Evolutionary conservation across 306 rosid genomes (phyloP).

Genomic region (Quercus agrifolia): DNA sequence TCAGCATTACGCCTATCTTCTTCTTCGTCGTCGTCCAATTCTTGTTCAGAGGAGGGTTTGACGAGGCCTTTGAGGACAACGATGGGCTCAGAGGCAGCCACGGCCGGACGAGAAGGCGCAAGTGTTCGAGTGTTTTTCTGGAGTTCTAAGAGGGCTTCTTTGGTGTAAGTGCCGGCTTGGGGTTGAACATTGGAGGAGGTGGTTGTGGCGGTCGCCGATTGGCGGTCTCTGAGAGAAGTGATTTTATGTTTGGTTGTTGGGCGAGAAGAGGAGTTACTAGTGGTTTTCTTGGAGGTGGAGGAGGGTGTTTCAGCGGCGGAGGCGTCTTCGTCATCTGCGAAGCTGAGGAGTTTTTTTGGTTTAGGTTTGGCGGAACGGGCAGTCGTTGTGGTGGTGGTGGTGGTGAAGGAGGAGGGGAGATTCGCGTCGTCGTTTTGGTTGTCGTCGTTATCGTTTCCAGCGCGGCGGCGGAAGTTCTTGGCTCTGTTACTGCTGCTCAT

Average conservation of each 20-base stretch:
- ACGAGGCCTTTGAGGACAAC: conserved; percentile 67
- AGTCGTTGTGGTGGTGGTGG: conserved; percentile 30
- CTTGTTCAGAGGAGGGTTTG: conserved; percentile 41
- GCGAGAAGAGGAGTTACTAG: conserved; percentile 41
- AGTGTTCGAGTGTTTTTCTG: conserved; percentile 95
- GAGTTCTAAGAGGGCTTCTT: conserved; percentile 83
- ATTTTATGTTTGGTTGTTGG: conserved; percentile 67
- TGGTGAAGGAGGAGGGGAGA: conserved; percentile 20
- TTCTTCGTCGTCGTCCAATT: conserved; percentile 43
- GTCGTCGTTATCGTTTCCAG: conserved; percentile 39
- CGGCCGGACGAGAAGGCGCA: conserved; percentile 50
- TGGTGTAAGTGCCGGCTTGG: conserved; percentile 86
- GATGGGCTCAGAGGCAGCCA: conserved; percentile 64
- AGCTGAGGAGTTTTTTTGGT: conserved; percentile 84
- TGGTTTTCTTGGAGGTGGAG: conserved; percentile 29
- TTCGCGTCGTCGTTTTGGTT: conserved; percentile 26
- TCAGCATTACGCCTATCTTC: conserved; percentile 35
- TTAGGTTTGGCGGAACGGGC: conserved; percentile 37
- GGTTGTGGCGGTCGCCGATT: conserved; percentile 37
- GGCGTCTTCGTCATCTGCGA: conserved; percentile 71
- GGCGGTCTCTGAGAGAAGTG: conserved; percentile 61
- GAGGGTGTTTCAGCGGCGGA: conserved; percentile 30
- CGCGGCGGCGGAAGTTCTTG: conserved; percentile 87
- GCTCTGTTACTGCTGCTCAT: conserved; percentile 61
- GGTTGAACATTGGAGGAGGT: conserved; percentile 78